phyloP scores from a whole-genome alignment of 352 stramenopile species.

The Aphanomyces stellatus region DNA sequence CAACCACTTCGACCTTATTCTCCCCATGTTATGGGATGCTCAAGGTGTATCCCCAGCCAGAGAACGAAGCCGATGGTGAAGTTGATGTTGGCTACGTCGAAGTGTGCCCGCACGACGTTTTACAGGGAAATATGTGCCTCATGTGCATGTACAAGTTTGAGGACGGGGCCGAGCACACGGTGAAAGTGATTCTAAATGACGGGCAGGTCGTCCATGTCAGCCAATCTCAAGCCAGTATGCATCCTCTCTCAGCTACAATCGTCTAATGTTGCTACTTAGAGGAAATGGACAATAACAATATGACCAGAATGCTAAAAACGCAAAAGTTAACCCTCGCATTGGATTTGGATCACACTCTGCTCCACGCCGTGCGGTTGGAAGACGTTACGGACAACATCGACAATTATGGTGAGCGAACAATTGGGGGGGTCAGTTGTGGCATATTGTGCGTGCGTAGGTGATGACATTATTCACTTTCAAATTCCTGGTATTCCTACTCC shows the following conservation, averaged over 20 bases:
- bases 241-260: background rate
- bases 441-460: too few species aligned
- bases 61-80: background rate
- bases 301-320: slow-evolving; percentile 71
- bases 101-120: slow-evolving; percentile 7
- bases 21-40: background rate
- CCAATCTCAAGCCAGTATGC: background rate
- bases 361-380: slow-evolving; percentile 87
- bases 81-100: slow-evolving; percentile 2
- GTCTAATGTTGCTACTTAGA: slow-evolving; percentile 35
- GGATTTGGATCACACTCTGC: slow-evolving; percentile 95
- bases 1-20: background rate
- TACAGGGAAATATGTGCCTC: slow-evolving; percentile 1
- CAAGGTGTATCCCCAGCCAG: background rate
- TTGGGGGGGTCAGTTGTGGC: too few species aligned
- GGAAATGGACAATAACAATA: slow-evolving; percentile 80
- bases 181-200: slow-evolving; percentile 16
- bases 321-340: slow-evolving; percentile 93
- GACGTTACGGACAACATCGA: slow-evolving; percentile 53
- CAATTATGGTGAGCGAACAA: background rate
- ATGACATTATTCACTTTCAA: slow-evolving; percentile 71
- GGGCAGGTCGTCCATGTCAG: slow-evolving; percentile 12
- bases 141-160: slow-evolving; percentile 15
- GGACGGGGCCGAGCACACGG: background rate
- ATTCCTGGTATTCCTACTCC: slow-evolving; percentile 52